phyloP scores from a whole-genome alignment of 1,139 yeast species.

The Hyphopichia khmerensis region DNA sequence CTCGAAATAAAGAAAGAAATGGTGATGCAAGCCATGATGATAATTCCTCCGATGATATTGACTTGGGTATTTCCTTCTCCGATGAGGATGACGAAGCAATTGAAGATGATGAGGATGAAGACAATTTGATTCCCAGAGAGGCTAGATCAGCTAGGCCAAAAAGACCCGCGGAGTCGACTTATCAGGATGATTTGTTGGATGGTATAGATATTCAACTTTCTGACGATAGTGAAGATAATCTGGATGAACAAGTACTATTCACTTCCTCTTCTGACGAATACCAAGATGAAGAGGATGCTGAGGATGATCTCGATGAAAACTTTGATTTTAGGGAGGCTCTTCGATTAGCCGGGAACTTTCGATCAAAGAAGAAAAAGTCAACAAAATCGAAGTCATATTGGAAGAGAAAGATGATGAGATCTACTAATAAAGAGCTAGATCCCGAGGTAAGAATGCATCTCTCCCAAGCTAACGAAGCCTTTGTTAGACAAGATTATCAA shows the following conservation, averaged over 20 bases:
- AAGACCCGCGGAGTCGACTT: too few relatives aligned
- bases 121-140: too few relatives aligned
- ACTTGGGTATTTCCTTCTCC: background rate
- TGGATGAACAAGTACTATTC: conserved; percentile 6
- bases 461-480: conserved; percentile 78
- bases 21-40: background rate
- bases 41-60: background rate
- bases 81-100: background rate
- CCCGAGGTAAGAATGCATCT: conserved; percentile 69
- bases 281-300: conserved; percentile 23
- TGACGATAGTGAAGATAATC: background rate
- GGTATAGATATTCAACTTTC: background rate
- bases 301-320: conserved; percentile 44
- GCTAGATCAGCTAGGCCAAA: background rate
- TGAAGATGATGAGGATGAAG: background rate
- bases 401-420: conserved; percentile 32
- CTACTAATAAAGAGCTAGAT: conserved; percentile 50
- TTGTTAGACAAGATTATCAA: conserved; percentile 63
- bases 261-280: conserved; percentile 21
- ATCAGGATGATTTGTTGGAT: background rate
- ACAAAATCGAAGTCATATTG: conserved; percentile 30
- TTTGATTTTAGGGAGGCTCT: conserved; percentile 59
- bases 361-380: conserved; percentile 24
- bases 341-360: conserved; percentile 59
- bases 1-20: background rate